Conservation (phyloP, 345 rosid species). For the Citrus mangshanensis region DNA sequence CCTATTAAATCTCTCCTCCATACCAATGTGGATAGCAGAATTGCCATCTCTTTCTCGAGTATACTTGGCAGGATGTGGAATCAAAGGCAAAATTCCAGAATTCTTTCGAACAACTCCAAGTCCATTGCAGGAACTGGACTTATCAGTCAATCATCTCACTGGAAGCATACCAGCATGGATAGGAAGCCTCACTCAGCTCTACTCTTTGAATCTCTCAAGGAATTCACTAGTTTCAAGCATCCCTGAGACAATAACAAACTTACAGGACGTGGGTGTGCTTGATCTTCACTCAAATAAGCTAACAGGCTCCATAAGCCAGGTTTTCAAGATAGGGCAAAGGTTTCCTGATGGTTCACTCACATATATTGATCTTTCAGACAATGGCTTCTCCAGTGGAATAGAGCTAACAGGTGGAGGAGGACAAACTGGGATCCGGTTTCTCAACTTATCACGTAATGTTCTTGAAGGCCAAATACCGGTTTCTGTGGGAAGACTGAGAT, state of each 20-base stretch:
- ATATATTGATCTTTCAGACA: slow-evolving; percentile 48
- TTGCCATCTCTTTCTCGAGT: slow-evolving; percentile 47
- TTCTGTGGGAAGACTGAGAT: slow-evolving; percentile 25
- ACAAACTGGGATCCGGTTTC: slow-evolving; percentile 27
- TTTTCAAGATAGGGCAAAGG: slow-evolving; percentile 30
- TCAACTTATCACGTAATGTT: slow-evolving; percentile 40
- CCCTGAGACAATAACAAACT: slow-evolving; percentile 28
- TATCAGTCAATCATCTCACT: slow-evolving; percentile 37
- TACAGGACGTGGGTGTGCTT: slow-evolving; percentile 33
- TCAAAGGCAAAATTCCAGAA: slow-evolving; percentile 42
- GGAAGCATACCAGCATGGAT: slow-evolving; percentile 48
- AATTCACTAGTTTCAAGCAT: slow-evolving; percentile 38
- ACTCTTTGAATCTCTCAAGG: slow-evolving; percentile 44
- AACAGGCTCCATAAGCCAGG: slow-evolving; percentile 34
- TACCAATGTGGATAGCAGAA: slow-evolving; percentile 37
- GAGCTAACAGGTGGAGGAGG: slow-evolving; percentile 29
- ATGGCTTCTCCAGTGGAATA: slow-evolving; percentile 36
- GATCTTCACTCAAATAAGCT: slow-evolving; percentile 56
- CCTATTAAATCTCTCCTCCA: slow-evolving; percentile 33
- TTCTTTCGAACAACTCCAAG: slow-evolving; percentile 37
- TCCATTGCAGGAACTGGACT: slow-evolving; percentile 49
- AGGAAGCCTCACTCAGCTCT: slow-evolving; percentile 44
- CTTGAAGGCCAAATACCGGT: slow-evolving; percentile 24
- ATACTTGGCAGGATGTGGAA: slow-evolving; percentile 45
- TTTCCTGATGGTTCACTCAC: slow-evolving; percentile 41